A percentile compares a stretch with the other conserved stretches of the same genome.
phyloP scores from a whole-genome alignment of 164 flowering plant species.

The Annona squamosa region DNA sequence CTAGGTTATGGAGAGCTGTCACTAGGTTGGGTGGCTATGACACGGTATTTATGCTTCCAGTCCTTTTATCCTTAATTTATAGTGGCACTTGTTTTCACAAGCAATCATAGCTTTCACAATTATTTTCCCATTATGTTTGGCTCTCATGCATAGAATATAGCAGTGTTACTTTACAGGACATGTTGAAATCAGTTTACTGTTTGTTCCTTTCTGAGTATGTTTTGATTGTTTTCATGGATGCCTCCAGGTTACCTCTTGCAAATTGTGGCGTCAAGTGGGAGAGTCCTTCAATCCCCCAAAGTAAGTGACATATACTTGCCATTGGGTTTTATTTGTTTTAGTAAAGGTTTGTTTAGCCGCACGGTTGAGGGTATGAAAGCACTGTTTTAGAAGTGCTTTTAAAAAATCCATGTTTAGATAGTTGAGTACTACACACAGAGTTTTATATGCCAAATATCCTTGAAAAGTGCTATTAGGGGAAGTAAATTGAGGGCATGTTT shows the following conservation, averaged over 20 bases:
- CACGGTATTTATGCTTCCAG: constrained; percentile 34
- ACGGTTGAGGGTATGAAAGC: no score
- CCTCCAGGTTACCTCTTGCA: constrained; percentile 68
- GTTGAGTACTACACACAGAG: no score
- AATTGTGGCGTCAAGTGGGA: constrained; percentile 90
- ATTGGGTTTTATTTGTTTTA: no score
- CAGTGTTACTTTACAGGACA: background rate
- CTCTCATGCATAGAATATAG: background rate
- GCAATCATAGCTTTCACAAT: no score
- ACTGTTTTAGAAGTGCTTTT: no score
- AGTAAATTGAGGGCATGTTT: no score
- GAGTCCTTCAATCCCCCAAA: constrained; percentile 90
- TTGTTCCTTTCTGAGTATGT: background rate
- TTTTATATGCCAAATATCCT: no score
- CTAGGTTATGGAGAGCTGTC: constrained; percentile 89
- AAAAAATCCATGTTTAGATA: no score
- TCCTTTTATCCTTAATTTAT: background rate
- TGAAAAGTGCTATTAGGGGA: no score
- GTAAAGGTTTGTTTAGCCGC: no score
- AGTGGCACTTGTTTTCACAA: background rate
- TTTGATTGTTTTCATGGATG: background rate
- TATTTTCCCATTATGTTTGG: no score
- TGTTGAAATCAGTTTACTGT: background rate
- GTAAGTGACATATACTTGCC: constrained; percentile 31
- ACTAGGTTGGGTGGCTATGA: constrained; percentile 90